Conservation (phyloP, 2,329 filamentous ascomycete genomes). For the Talaromyces sp. region DNA sequence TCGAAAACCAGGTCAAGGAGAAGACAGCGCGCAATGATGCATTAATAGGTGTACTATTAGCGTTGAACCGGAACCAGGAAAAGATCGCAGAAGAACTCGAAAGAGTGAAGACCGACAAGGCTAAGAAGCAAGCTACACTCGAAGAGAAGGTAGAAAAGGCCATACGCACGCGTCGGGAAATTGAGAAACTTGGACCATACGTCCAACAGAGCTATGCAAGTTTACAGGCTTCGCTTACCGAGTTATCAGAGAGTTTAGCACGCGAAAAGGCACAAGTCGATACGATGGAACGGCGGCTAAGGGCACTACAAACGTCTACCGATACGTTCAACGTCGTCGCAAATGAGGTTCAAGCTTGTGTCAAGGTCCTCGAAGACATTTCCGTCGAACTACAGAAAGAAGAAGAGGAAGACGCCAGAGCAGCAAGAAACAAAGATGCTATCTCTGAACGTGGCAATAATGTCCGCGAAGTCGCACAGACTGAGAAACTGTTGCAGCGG, state of each 20-base stretch:
- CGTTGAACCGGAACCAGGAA: slow-evolving; percentile 76
- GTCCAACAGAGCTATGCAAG: slow-evolving; percentile 81
- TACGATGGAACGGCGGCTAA: slow-evolving; percentile 74
- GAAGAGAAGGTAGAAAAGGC: slow-evolving; percentile 48
- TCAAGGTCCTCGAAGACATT: slow-evolving; percentile 84
- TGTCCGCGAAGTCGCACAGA: slow-evolving; percentile 84
- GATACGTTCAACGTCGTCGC: slow-evolving; percentile 84
- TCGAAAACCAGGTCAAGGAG: slow-evolving; percentile 75
- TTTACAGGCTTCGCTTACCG: slow-evolving; percentile 73
- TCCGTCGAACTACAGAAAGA: slow-evolving; percentile 79
- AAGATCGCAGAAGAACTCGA: slow-evolving; percentile 77
- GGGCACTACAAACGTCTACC: slow-evolving; percentile 83
- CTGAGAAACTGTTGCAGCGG: slow-evolving; percentile 74
- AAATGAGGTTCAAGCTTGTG: slow-evolving; percentile 79
- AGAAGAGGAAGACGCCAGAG: slow-evolving; percentile 79
- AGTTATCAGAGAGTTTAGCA: slow-evolving; percentile 72
- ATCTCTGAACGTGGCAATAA: slow-evolving; percentile 83
- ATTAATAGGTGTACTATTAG: slow-evolving; percentile 73
- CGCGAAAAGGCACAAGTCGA: slow-evolving; percentile 82
- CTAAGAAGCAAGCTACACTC: slow-evolving; percentile 60
- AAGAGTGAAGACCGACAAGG: slow-evolving; percentile 74
- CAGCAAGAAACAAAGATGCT: slow-evolving; percentile 76
- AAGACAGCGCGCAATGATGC: slow-evolving; percentile 84
- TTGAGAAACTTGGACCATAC: slow-evolving; percentile 84
- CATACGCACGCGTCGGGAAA: slow-evolving; percentile 73